Evolutionary conservation across 1,139 yeast species (phyloP).

Genomic region (Pichiaceae sp.): DNA sequence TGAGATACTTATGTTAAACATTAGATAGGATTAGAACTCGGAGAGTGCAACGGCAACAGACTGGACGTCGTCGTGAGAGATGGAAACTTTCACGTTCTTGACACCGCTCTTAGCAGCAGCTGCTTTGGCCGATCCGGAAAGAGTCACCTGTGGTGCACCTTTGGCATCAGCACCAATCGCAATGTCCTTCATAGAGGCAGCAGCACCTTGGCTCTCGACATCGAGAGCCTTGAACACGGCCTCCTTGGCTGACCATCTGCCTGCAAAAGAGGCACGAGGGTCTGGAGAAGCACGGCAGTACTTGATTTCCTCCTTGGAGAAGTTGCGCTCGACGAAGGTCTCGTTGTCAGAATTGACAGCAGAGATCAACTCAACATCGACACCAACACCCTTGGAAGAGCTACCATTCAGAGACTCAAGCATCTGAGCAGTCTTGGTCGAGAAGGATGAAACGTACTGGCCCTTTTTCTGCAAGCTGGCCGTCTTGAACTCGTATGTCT

Average conservation of each 20-base stretch:
- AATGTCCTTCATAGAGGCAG: constrained; percentile 86
- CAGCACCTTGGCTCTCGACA: constrained; percentile 86
- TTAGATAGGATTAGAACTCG: constrained; percentile 34
- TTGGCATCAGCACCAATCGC: constrained; percentile 69
- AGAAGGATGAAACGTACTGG: constrained; percentile 26
- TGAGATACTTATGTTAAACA: no score
- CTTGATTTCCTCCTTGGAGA: constrained; percentile 68
- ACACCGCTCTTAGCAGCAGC: constrained; percentile 72
- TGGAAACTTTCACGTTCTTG: constrained; percentile 70
- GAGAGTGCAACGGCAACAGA: constrained; percentile 96
- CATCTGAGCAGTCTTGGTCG: constrained; percentile 34
- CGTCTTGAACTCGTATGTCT: constrained; percentile 39
- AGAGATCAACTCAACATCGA: constrained; percentile 85
- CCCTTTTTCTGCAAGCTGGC: constrained; percentile 31
- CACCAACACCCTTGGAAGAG: constrained; percentile 76
- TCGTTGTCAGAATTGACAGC: constrained; percentile 77
- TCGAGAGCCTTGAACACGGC: constrained; percentile 96
- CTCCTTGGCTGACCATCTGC: constrained; percentile 99
- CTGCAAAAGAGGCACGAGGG: constrained; percentile 89
- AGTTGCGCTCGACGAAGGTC: constrained; percentile 87
- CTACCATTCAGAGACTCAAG: constrained; percentile 38
- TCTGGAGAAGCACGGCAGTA: constrained; percentile 70
- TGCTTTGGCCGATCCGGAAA: constrained; percentile 66
- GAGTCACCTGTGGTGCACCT: constrained; percentile 76
- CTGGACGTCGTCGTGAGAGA: constrained; percentile 94